phyloP scores from a whole-genome alignment of 768 basidiomycete genomes.

The Lactifluus subvellereus region DNA sequence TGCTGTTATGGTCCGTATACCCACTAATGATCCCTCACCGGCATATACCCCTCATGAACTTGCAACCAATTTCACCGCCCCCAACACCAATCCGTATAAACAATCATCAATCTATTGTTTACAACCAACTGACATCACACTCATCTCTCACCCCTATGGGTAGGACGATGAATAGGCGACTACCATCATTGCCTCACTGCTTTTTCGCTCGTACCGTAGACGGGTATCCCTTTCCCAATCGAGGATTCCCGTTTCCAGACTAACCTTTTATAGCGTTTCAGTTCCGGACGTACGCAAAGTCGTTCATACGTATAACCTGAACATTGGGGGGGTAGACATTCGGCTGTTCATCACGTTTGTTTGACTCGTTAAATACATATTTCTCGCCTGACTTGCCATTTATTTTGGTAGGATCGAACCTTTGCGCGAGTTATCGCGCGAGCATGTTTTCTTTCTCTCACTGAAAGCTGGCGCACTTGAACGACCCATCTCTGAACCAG shows the following conservation, averaged over 20 bases:
- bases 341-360: constrained; percentile 22
- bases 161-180: constrained; percentile 3
- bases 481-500: constrained; percentile 45
- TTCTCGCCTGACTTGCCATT: background rate
- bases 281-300: constrained; percentile 6
- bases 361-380: background rate
- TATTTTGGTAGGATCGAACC: constrained; percentile 17
- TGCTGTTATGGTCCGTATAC: background rate
- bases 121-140: background rate
- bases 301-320: constrained; percentile 14
- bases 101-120: background rate
- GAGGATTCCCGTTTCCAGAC: background rate
- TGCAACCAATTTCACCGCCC: background rate
- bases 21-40: background rate
- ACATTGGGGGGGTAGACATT: constrained; percentile 9
- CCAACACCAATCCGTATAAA: background rate
- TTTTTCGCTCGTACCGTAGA: background rate
- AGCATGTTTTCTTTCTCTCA: constrained; percentile 50
- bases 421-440: constrained; percentile 24
- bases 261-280: constrained; percentile 1
- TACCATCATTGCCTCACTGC: constrained; percentile 8
- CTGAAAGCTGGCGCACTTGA: constrained; percentile 52
- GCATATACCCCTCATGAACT: constrained; percentile 12
- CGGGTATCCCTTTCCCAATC: background rate
- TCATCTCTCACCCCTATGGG: background rate